Evolutionary conservation across 1,284 basidiomycete species (phyloP), one percentile per base, ranked within the genome.

Genomic region (Ustilago hordei): DNA sequence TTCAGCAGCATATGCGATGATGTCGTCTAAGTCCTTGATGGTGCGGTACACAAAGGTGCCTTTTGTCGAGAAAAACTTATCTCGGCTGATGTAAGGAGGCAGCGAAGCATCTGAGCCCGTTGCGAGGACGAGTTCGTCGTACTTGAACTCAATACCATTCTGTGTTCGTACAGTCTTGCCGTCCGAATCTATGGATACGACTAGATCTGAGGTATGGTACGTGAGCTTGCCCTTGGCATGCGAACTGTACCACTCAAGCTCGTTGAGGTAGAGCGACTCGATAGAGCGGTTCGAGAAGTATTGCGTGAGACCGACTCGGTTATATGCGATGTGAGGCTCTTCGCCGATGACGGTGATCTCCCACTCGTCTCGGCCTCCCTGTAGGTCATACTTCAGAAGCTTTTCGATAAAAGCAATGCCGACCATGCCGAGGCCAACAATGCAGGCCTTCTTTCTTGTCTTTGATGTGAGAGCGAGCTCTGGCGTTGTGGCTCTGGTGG

Each of bases 21-120:
- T 84, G 28, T 69, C 68, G 50, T 84, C 76, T 6, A 84, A 63
- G 50, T 84, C 82, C 38, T 80, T 87, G 64, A 93, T 90, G 72
- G 90, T 92, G 45, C 92, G 90, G 81, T 93, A 93, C 0, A 92
- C 91, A 64, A 93, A 93, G 2, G 92, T 87, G 6, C 92, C 88
- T 89, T 80, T 87, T 81, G 80, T 88, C 12, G 82, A 86, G n/a
- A 82, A 86, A 48, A 87, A 87, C 13, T 87, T 81, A 7, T 89
- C 86, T 0, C 87, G 83, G 5, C 89, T 87, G 41, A 90, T 87
- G 79, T 91, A 92, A 0, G 90, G 87, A 0, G 92, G 92, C n/a
- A 93, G 87, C 1, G 89, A 88, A 0, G 91, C 91, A 35, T 89
- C 88, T 0, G 92, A 92, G 2, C 92, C 92, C 0, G 92, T 93